A percentile compares a stretch with the other conserved stretches of the same genome.
Evolutionary conservation across 768 basidiomycete species (phyloP).

Genomic region (Naganishia onofrii): DNA sequence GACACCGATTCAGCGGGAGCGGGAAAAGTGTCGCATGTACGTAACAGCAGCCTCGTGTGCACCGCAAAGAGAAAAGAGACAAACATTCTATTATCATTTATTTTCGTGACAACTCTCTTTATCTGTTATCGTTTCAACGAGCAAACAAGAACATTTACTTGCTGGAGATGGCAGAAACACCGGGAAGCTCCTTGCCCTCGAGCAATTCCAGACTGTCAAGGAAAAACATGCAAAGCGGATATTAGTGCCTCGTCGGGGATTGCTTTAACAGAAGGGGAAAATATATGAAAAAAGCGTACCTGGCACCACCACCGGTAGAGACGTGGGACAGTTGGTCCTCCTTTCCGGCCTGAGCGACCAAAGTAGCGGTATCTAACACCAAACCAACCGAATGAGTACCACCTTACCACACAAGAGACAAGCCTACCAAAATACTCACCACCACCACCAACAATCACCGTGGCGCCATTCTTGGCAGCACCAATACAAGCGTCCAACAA

Average conservation of each 20-base stretch:
- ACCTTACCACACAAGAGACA: constrained; percentile 17
- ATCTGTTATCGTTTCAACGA: no score
- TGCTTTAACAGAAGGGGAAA: neutral
- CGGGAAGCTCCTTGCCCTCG: constrained; percentile 94
- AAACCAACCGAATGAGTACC: neutral
- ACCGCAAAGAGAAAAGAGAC: no score
- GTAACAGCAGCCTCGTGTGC: no score
- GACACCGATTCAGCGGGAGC: no score
- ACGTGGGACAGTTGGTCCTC: constrained; percentile 94
- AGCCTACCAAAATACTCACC: no score
- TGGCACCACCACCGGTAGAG: constrained; percentile 72
- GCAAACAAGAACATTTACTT: no score
- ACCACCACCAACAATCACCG: constrained; percentile 86
- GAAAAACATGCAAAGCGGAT: no score
- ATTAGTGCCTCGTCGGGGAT: neutral
- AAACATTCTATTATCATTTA: constrained; percentile 1
- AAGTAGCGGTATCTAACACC: constrained; percentile 75
- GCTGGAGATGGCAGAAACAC: constrained; percentile 84
- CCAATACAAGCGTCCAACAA: constrained; percentile 82
- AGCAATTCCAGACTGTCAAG: constrained; percentile 82
- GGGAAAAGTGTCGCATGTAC: no score
- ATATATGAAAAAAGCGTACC: constrained; percentile 45
- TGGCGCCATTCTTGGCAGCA: constrained; percentile 78
- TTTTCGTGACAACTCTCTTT: neutral
- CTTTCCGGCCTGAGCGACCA: constrained; percentile 77